A percentile compares a stretch with the other conserved stretches of the same genome.
Conservation (phyloP, 768 basidiomycete species). For the Ephemerocybe angulata region DNA sequence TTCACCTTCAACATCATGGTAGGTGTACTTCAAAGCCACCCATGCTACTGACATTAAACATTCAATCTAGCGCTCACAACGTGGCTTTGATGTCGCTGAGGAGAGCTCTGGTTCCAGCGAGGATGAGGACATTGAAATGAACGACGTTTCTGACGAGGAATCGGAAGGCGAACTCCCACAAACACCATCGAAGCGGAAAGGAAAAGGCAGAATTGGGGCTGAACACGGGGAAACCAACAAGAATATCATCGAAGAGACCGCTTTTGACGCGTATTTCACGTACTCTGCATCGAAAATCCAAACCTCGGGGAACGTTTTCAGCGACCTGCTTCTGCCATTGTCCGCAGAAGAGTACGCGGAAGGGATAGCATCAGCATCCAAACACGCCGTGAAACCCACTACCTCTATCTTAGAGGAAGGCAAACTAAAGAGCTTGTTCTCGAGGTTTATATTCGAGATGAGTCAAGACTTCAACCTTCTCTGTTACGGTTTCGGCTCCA, state of each 20-base stretch:
- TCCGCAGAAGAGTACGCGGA: slow-evolving; percentile 58
- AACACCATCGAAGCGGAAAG: slow-evolving; percentile 14
- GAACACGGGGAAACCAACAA: slow-evolving; percentile 16
- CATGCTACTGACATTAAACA: no score
- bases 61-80: no score
- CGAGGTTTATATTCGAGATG: slow-evolving; percentile 68
- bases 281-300: slow-evolving; percentile 56
- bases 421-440: slow-evolving; percentile 41
- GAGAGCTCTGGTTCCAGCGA: slow-evolving; percentile 7
- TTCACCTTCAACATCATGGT: no score
- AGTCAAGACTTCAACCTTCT: slow-evolving; percentile 82
- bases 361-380: slow-evolving; percentile 32
- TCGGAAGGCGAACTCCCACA: slow-evolving; percentile 10
- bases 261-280: slow-evolving; percentile 86
- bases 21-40: no score
- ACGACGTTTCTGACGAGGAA: slow-evolving; percentile 12
- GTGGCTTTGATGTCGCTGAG: neutral
- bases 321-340: slow-evolving; percentile 67
- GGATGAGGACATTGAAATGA: slow-evolving; percentile 10
- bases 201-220: slow-evolving; percentile 17
- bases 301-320: slow-evolving; percentile 81
- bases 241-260: slow-evolving; percentile 52
- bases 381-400: slow-evolving; percentile 28
- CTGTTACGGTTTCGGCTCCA: slow-evolving; percentile 89
- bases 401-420: slow-evolving; percentile 31